These are phyloP conservation scores for Naegleria lovaniensis DNA, from an alignment of 208 protist genomes.

Conservation along the genomic window DNA sequence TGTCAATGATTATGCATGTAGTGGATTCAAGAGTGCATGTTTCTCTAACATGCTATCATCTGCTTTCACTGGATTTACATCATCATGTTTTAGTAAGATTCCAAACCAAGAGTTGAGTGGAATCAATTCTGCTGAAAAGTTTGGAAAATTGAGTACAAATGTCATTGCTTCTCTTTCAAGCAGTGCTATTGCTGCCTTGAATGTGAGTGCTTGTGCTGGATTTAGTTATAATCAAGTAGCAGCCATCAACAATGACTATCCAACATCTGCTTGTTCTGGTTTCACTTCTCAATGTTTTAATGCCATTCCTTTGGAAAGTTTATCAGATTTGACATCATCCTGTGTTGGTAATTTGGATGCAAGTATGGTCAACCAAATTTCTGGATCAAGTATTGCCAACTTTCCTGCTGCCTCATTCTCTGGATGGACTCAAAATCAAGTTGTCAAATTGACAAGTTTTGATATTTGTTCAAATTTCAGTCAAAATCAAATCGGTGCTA, in stretches of 20 bases:
- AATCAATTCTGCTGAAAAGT: too few relatives aligned
- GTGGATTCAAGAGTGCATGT: neutral
- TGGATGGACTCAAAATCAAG: neutral
- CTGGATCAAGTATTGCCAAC: neutral
- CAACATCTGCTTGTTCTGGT: neutral
- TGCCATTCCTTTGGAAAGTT: neutral
- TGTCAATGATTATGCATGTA: neutral
- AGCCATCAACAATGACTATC: neutral
- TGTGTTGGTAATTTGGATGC: neutral
- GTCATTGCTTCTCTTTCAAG: too few relatives aligned
- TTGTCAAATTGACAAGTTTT: neutral
- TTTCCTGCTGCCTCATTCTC: neutral
- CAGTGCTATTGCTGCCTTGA: neutral
- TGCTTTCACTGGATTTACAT: neutral
- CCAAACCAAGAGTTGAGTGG: too few relatives aligned
- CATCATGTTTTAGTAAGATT: neutral
- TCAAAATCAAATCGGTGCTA: neutral
- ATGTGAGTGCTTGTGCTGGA: neutral
- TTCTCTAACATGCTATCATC: neutral
- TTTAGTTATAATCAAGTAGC: neutral
- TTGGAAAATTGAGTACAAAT: too few relatives aligned
- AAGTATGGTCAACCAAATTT: neutral
- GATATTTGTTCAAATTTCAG: neutral
- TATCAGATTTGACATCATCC: neutral
- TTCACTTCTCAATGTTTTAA: neutral